These are phyloP conservation scores for Ophiostoma sp. DNA, from an alignment of 2,329 filamentous ascomycete species.

Conservation along the genomic window DNA sequence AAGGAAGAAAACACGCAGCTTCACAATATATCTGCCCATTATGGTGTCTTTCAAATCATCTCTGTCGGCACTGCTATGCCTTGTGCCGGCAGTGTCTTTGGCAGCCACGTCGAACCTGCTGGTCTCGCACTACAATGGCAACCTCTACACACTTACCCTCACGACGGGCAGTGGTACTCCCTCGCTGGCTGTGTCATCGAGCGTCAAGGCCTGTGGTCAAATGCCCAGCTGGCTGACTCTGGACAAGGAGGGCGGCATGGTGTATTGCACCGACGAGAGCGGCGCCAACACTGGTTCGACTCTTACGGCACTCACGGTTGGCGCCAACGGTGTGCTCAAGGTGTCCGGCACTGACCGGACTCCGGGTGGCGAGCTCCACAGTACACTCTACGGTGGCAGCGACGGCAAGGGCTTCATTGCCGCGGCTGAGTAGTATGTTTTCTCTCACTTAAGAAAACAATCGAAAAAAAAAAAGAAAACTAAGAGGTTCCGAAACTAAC, in stretches of 20 bases:
- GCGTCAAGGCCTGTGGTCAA: slow-evolving; percentile 37
- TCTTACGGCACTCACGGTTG: slow-evolving; percentile 40
- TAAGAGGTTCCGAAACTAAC: neutral
- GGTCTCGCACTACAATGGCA: slow-evolving; percentile 44
- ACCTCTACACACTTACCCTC: slow-evolving; percentile 41
- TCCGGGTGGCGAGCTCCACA: slow-evolving; percentile 44
- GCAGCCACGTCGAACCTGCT: slow-evolving; percentile 35
- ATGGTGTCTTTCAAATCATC: slow-evolving; percentile 27
- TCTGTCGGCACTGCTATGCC: slow-evolving; percentile 28
- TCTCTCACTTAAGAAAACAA: neutral
- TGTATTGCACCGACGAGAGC: slow-evolving; percentile 44
- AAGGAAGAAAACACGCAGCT: neutral
- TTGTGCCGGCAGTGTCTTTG: slow-evolving; percentile 24
- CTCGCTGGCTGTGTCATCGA: slow-evolving; percentile 36
- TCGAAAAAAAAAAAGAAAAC: neutral
- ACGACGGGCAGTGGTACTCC: slow-evolving; percentile 32
- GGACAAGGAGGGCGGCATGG: slow-evolving; percentile 35
- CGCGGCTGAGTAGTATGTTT: slow-evolving; percentile 41
- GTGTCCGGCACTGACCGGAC: slow-evolving; percentile 38
- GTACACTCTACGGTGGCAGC: slow-evolving; percentile 44
- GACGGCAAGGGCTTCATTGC: slow-evolving; percentile 45
- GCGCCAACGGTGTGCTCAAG: slow-evolving; percentile 37
- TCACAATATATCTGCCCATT: neutral
- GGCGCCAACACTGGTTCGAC: slow-evolving; percentile 39
- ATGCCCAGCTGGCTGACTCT: slow-evolving; percentile 44